Percentiles rank a stretch among this genome's conserved stretches.
These are phyloP conservation scores for Flaveria bidentis DNA, from an alignment of 129 eudicot species.

Conservation along the genomic window DNA sequence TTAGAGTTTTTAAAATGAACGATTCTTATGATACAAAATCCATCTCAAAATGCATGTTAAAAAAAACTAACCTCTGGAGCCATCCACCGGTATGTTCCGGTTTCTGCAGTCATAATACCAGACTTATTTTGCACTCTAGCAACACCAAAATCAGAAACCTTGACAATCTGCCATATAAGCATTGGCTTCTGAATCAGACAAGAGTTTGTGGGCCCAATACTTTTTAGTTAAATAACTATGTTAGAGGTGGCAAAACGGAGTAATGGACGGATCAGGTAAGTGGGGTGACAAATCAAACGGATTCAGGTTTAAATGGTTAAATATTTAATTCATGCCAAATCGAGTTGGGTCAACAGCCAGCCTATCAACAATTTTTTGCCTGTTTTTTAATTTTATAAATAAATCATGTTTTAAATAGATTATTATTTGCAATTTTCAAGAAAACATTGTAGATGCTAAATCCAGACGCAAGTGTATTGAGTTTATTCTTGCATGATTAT, in stretches of 20 bases:
- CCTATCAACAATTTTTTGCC: not conserved
- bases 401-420: not conserved
- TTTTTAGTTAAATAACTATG: not conserved
- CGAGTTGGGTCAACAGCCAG: not conserved
- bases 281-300: not conserved
- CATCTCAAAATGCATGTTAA: not conserved
- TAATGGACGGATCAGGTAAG: not conserved
- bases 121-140: slow-evolving; percentile 62
- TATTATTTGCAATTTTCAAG: not conserved
- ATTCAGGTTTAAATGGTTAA: not conserved
- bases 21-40: not conserved
- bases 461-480: not conserved
- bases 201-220: slow-evolving; percentile 17
- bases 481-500: not conserved
- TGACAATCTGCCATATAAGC: slow-evolving; percentile 44
- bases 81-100: slow-evolving; percentile 73
- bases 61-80: slow-evolving; percentile 58
- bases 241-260: not conserved
- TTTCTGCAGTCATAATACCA: slow-evolving; percentile 69
- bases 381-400: not conserved
- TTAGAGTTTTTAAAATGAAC: not conserved
- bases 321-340: not conserved
- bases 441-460: not conserved
- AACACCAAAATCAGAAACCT: slow-evolving; percentile 71
- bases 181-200: not conserved